phyloP scores from a whole-genome alignment of 768 basidiomycete species.

The Lactarius sanguifluus region DNA sequence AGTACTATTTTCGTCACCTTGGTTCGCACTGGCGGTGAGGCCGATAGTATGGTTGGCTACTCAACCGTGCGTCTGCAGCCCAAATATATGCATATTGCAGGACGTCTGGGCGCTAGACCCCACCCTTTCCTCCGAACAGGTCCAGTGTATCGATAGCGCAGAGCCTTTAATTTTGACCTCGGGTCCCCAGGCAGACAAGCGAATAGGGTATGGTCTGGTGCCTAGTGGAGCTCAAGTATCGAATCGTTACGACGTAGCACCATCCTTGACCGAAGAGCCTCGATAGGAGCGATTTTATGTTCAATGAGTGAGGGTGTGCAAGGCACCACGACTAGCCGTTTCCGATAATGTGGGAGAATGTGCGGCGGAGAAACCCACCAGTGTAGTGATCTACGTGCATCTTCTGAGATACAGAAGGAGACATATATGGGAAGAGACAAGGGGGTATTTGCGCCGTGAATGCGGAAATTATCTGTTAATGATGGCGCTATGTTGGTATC shows the following conservation, averaged over 20 bases:
- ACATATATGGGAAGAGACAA: background rate
- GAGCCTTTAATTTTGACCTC: conserved; percentile 37
- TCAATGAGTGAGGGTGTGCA: no score
- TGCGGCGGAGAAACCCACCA: background rate
- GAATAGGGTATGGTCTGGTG: background rate
- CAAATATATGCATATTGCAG: no score
- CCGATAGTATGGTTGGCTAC: no score
- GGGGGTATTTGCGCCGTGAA: background rate
- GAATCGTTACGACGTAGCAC: no score
- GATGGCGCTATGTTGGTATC: background rate
- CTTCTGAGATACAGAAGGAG: background rate
- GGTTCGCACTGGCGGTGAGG: no score
- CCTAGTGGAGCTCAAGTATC: background rate
- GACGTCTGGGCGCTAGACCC: conserved; percentile 37
- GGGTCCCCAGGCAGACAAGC: conserved; percentile 36
- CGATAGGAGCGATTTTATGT: no score
- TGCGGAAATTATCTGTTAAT: background rate
- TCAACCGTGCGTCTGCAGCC: no score
- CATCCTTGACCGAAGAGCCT: background rate
- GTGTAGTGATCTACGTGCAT: background rate
- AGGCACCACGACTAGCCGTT: background rate
- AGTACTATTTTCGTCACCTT: no score
- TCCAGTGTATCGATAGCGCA: no score
- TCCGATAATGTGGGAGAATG: background rate
- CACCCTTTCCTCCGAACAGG: conserved; percentile 38